These are phyloP conservation scores for Cyberlindnera mycetangii DNA, from an alignment of 805 yeast species.

Conservation along the genomic window DNA sequence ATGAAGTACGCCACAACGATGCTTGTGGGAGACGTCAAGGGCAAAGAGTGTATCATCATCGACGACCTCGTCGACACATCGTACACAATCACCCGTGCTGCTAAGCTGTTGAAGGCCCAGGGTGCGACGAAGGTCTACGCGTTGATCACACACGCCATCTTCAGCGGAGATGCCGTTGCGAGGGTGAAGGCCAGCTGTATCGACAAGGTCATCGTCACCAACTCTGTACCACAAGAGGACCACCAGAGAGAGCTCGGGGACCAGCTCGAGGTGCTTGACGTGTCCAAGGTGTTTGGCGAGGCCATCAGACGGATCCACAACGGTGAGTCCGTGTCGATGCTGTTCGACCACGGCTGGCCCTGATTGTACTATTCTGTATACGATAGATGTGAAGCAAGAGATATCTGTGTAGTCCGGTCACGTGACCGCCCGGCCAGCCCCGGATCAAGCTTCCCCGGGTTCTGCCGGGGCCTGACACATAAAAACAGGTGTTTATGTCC, in stretches of 20 bases:
- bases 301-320: conserved; percentile 94
- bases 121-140: conserved; percentile 89
- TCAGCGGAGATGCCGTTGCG: conserved; percentile 85
- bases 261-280: conserved; percentile 78
- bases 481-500: too few relatives aligned
- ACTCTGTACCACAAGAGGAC: conserved; percentile 81
- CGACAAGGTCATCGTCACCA: conserved; percentile 84
- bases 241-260: conserved; percentile 53
- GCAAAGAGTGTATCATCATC: conserved; percentile 80
- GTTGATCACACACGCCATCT: conserved; percentile 86
- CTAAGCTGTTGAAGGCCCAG: conserved; percentile 84
- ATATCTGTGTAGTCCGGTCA: too few relatives aligned
- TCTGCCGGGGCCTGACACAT: too few relatives aligned
- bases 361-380: conserved; percentile 4
- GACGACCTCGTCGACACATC: conserved; percentile 96
- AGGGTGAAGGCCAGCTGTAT: conserved; percentile 66
- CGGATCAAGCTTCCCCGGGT: neutral
- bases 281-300: conserved; percentile 85
- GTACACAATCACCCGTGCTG: conserved; percentile 88
- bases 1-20: conserved; percentile 72
- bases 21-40: conserved; percentile 93
- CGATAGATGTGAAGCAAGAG: too few relatives aligned
- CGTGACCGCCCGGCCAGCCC: neutral
- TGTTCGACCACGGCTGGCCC: conserved; percentile 74
- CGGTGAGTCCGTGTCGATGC: conserved; percentile 93